phyloP scores from a whole-genome alignment of 345 rosid species.

The Ailanthus altissimus region DNA sequence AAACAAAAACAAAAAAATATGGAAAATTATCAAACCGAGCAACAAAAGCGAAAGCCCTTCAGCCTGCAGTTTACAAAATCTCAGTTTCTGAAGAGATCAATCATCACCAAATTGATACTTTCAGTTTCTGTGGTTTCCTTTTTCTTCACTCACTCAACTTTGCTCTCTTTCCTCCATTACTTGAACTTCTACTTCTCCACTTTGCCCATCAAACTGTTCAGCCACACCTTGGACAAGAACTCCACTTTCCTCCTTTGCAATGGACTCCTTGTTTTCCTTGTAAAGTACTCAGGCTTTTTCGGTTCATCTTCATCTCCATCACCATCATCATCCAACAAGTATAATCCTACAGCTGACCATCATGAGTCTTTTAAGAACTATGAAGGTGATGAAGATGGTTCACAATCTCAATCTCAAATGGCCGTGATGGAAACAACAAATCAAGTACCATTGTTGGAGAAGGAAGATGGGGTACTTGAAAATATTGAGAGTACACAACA shows the following conservation, averaged over 20 bases:
- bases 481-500: slow-evolving; percentile 1
- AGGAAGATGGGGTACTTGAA: slow-evolving; percentile 24
- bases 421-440: not conserved
- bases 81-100: slow-evolving; percentile 40
- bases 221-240: slow-evolving; percentile 66
- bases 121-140: slow-evolving; percentile 64
- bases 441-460: slow-evolving; percentile 26
- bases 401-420: slow-evolving; percentile 12
- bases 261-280: slow-evolving; percentile 73
- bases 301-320: slow-evolving; percentile 12
- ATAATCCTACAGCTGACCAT: slow-evolving; percentile 15
- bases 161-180: slow-evolving; percentile 32
- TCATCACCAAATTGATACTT: slow-evolving; percentile 40
- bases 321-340: slow-evolving; percentile 14
- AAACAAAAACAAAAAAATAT: not conserved
- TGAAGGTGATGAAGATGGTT: slow-evolving; percentile 25
- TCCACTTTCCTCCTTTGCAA: slow-evolving; percentile 77
- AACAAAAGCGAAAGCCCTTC: slow-evolving; percentile 16
- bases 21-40: not conserved
- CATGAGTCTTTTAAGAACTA: slow-evolving; percentile 22
- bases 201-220: slow-evolving; percentile 43
- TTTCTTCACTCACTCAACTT: slow-evolving; percentile 32
- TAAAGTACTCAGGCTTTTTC: slow-evolving; percentile 57
- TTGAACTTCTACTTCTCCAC: slow-evolving; percentile 39
- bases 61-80: slow-evolving; percentile 29